Evolutionary conservation across 257 asterid species (phyloP).

Genomic region (Phtheirospermum japonicum): DNA sequence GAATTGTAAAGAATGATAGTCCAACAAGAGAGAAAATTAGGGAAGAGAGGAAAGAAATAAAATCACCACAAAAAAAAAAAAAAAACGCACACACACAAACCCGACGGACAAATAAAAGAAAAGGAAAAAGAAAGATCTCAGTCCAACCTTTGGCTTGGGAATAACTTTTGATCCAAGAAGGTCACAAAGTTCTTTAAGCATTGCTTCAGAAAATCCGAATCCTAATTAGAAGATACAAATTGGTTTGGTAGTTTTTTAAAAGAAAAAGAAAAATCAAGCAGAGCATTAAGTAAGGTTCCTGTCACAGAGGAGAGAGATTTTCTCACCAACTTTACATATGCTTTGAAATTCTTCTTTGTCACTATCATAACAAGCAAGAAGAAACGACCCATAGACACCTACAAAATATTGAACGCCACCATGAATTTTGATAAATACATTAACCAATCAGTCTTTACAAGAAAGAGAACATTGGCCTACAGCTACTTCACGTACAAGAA

Average conservation of each 20-base stretch:
- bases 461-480: too few relatives aligned
- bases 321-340: conserved; percentile 95
- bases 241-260: too few relatives aligned
- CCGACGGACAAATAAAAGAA: too few relatives aligned
- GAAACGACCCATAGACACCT: conserved; percentile 97
- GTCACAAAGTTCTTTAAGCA: conserved; percentile 86
- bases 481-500: too few relatives aligned
- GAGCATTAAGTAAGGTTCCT: conserved; percentile 23
- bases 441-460: too few relatives aligned
- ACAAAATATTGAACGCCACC: conserved; percentile 20
- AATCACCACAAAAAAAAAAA: too few relatives aligned
- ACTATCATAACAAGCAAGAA: conserved; percentile 89
- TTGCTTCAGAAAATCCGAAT: conserved; percentile 84
- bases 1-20: not conserved
- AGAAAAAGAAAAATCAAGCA: too few relatives aligned
- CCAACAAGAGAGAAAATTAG: not conserved
- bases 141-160: conserved; percentile 72
- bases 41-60: too few relatives aligned
- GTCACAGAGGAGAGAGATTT: too few relatives aligned
- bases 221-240: conserved; percentile 46
- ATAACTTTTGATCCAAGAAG: conserved; percentile 83
- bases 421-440: conserved; percentile 19
- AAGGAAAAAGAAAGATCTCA: conserved; percentile 3
- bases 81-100: not conserved
- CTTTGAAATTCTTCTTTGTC: conserved; percentile 88